Evolutionary conservation across 768 basidiomycete genomes (phyloP), one percentile per base, ranked within the genome.

Genomic region (Boletus patriciae): DNA sequence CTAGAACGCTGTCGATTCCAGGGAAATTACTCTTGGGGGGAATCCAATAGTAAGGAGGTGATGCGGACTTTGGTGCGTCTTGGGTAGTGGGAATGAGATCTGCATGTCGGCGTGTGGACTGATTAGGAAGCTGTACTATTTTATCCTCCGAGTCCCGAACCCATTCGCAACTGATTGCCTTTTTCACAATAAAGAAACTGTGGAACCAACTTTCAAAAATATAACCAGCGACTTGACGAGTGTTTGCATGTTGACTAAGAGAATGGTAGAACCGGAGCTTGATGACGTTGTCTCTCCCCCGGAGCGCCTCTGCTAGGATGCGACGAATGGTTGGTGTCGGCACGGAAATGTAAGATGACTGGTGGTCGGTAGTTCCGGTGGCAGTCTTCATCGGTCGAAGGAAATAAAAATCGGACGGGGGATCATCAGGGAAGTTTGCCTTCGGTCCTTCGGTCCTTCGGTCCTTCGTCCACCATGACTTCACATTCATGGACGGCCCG

Each of bases 221-320:
- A 13, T 0, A 13, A 4, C 31, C 19, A 4, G 12, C 31, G 9
- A 2, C 12, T 8, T 33, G 13, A 33, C 19, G 6, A 13, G 46
- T 34, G 8, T 4, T 10, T 15, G 7, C 4, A 4, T 1, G 4
- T 8, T 21, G 6, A 15, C 13, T 27, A 18, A 50, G 11, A 3
- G n/a, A 2, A 4, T 2, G 5, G 37, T 13, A 40, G 27, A 50
- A 29, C 4, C 15, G 7, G 1, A 19, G 11, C 9, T n/a, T 50
- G 8, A 0, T 16, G 2, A 1, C 0, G 4, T 16, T 16, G 1
- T 4, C 6, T 11, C 16, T 6, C 1, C 2, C 1, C 3, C 1
- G 27, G 9, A 50, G 27, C 1, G 36, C 23, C 8, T 25, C 10
- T 1, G 6, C 48, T 1, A 37, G 3, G 1, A 49, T 8, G 16